Evolutionary conservation across 2,329 filamentous ascomycete species (phyloP).

Genomic region (Cryoendolithus antarcticus): DNA sequence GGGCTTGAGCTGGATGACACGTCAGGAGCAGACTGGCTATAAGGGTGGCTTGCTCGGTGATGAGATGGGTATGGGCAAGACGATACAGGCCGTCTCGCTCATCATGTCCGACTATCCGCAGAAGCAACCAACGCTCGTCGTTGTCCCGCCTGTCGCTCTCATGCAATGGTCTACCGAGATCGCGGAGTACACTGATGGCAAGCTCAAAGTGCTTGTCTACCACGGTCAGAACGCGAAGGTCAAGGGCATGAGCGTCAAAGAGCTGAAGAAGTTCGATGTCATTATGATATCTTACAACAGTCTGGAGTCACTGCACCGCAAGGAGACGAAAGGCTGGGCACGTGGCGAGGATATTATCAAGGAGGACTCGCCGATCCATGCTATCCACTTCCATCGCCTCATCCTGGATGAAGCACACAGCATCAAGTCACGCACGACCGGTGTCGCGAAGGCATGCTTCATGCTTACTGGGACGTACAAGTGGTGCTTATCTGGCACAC

Average conservation of each 20-base stretch:
- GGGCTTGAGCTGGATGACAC: slow-evolving; percentile 86
- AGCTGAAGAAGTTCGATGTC: slow-evolving; percentile 74
- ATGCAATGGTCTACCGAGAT: slow-evolving; percentile 74
- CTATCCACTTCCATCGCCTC: slow-evolving; percentile 75
- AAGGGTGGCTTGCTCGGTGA: slow-evolving; percentile 85
- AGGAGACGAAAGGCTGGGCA: slow-evolving; percentile 81
- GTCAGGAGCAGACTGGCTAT: slow-evolving; percentile 75
- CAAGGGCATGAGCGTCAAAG: slow-evolving; percentile 61
- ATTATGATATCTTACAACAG: slow-evolving; percentile 95
- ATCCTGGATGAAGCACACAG: slow-evolving; percentile 93
- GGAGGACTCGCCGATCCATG: slow-evolving; percentile 64
- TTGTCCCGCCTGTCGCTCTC: slow-evolving; percentile 83
- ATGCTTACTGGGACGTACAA: slow-evolving; percentile 78
- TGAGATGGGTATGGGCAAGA: slow-evolving; percentile 98
- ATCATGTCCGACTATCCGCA: slow-evolving; percentile 96
- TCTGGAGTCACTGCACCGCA: slow-evolving; percentile 82
- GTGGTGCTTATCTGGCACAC: slow-evolving; percentile 92
- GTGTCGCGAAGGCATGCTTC: slow-evolving; percentile 91
- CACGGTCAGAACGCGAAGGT: slow-evolving; percentile 77
- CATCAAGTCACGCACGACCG: slow-evolving; percentile 81
- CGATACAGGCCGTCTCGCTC: slow-evolving; percentile 91
- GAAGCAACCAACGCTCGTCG: slow-evolving; percentile 68
- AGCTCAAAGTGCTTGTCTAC: slow-evolving; percentile 78
- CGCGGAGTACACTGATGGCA: slow-evolving; percentile 64
- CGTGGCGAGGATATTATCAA: slow-evolving; percentile 71